These are phyloP conservation scores for Tubosaeta sp. DNA, from an alignment of 768 basidiomycete species.

Conservation along the genomic window DNA sequence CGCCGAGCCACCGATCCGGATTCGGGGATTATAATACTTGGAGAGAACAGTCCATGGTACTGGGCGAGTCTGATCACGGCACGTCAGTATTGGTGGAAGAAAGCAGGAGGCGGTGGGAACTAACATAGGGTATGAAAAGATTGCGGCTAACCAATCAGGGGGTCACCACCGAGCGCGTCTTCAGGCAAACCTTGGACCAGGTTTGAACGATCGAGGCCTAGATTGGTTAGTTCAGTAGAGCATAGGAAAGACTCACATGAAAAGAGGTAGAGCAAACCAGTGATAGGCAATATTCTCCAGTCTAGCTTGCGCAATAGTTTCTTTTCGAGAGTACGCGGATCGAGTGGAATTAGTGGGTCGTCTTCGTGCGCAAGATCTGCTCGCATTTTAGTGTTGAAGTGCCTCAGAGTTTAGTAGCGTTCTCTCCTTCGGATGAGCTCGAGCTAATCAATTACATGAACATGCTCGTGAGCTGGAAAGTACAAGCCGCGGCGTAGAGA, in stretches of 20 bases:
- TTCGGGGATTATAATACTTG: conserved; percentile 63
- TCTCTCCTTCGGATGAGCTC: no score
- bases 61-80: conserved; percentile 51
- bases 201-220: conserved; percentile 69
- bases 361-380: conserved; percentile 2
- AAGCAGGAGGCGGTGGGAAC: conserved; percentile 13
- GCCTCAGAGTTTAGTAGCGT: no score
- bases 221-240: background rate
- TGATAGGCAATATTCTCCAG: conserved; percentile 61
- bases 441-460: no score
- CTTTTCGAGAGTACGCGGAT: conserved; percentile 39
- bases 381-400: no score
- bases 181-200: conserved; percentile 67
- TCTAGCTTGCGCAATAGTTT: conserved; percentile 63
- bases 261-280: conserved; percentile 71
- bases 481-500: no score
- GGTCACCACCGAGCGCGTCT: conserved; percentile 64
- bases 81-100: background rate
- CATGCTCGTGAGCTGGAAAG: no score
- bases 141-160: conserved; percentile 72
- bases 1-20: conserved; percentile 64
- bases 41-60: conserved; percentile 64
- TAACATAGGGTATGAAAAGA: conserved; percentile 76
- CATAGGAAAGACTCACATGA: conserved; percentile 48
- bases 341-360: conserved; percentile 18